Base-by-base conservation (phyloP, 305 asterid genomes). In the Fraxinus angustifolia region DNA sequence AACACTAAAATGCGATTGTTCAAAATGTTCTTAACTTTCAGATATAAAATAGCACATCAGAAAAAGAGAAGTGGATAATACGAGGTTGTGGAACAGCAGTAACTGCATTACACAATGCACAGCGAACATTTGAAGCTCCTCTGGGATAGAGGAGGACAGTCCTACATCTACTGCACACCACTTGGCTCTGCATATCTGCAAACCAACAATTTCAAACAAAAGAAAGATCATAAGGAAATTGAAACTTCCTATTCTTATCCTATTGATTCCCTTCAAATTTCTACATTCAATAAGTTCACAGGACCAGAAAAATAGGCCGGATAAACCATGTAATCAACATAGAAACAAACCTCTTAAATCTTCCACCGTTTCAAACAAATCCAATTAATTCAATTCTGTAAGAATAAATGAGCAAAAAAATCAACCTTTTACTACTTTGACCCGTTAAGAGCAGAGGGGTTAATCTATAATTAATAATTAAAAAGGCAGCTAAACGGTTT, bases 111-210 rank as follows among this genome's bases (percentile, higher is more conserved):
- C 91, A 88, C 76, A 87, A 71, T 62, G 91, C 90, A 83, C 91
- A 88, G 77, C 91, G 83, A 75, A 88, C 90, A 76, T 82, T 88
- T 68, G 88, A 12, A 65, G 91, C 87, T 60, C 90, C 91, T 80
- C 90, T 80, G 4, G 91, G 91, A 74, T 85, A 88, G 80, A 88
- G 76, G 85, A 88, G 87, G 35, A 82, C 28, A 72, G 84, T 87
- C 83, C 90, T 83, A 71, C 91, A 88, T 65, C 91, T 90, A 38
- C 72, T 82, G 83, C 91, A 88, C 76, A 87, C 87, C 60, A 88
- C 65, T 83, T 88, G 90, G 82, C 84, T 83, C 90, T 88, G 91
- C 91, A 85, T 88, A 79, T 38, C 87, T 83, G 81, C 48, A 79
- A 60, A 26, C 23, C 67, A n/a, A 56, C 21, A n/a, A 56, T 17